Evolutionary conservation across 2,329 filamentous ascomycete species (phyloP), one percentile per base, ranked within the genome.

Genomic region (Zymoseptoria tritici): DNA sequence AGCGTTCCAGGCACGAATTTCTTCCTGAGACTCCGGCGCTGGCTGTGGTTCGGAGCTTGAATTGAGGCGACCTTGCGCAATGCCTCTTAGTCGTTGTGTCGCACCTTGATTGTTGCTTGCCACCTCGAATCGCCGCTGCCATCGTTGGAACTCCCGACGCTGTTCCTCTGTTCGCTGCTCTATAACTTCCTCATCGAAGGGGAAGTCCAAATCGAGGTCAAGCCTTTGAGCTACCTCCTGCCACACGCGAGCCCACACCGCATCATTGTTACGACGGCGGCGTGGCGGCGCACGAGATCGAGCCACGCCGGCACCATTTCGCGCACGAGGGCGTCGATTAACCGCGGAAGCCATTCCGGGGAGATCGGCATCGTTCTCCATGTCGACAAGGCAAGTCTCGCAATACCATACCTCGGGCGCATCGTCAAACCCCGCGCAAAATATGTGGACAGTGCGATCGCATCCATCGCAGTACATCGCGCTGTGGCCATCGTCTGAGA

Each of bases 401-500:
- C 94, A 99, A 74, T 93, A 96, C 92, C 93, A 99, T 5, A 72
- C 66, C 8, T 73, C 72, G 9, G 72, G 71, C n/a, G 68, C 66
- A 57, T 81, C 78, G 61, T 92, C 87, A 55, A 96, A 82, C 36
- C 90, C 92, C 62, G 96, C 85, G 74, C 94, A 99, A 74, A 95
- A 90, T 54, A 91, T 91, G 74, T 99, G 94, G 69, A 93, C 96
- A 51, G 89, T 84, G 36, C 87, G 86, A 78, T 96, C 88, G 78
- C 94, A 99, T 70, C 86, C 87, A 74, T 97, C 91, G 77, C 94
- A 99, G 62, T 96, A 84, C 66, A 97, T 85, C 56, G 96, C 83
- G 19, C 91, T 81, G 64, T 95, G 89, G 74, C 94, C 89, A 67
- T 93, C 85, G 66, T 94, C 91, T 66, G 86, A 81, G 55, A 85